A percentile compares a stretch with the other conserved stretches of the same genome.
Evolutionary conservation across 352 stramenopile species (phyloP).

Genomic region (Pilasporangium apinafurcum): DNA sequence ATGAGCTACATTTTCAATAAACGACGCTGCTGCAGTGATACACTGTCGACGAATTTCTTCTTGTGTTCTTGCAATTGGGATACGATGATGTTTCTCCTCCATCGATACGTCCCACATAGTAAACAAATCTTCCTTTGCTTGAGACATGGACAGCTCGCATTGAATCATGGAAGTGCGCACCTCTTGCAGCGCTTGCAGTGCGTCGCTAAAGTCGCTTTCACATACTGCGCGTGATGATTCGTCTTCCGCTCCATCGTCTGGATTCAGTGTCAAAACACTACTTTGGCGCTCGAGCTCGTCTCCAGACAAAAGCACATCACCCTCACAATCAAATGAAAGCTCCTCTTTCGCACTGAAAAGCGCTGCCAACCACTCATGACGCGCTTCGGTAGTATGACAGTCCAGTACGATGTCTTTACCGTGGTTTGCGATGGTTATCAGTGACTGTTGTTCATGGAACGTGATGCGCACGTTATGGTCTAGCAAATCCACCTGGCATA

Average conservation of each 20-base stretch:
- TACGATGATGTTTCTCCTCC: slow-evolving; percentile 19
- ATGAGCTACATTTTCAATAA: slow-evolving; percentile 45
- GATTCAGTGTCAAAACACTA: no score
- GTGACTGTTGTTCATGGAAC: slow-evolving; percentile 53
- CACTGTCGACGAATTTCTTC: slow-evolving; percentile 27
- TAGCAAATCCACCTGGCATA: slow-evolving; percentile 47
- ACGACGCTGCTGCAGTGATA: slow-evolving; percentile 28
- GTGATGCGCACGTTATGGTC: slow-evolving; percentile 43
- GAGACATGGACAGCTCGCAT: slow-evolving; percentile 40
- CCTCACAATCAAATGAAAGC: slow-evolving; percentile 27
- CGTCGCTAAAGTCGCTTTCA: slow-evolving; percentile 41
- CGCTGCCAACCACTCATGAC: slow-evolving; percentile 57
- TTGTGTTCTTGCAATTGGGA: slow-evolving; percentile 19
- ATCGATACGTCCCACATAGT: slow-evolving; percentile 3
- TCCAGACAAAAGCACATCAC: slow-evolving; percentile 30
- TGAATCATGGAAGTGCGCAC: slow-evolving; percentile 62
- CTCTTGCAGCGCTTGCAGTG: slow-evolving; percentile 48
- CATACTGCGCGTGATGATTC: no score
- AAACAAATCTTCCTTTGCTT: slow-evolving; percentile 19
- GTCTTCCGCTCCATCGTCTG: slow-evolving; percentile 16
- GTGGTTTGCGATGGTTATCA: slow-evolving; percentile 43
- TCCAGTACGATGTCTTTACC: slow-evolving; percentile 40
- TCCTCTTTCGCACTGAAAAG: slow-evolving; percentile 45
- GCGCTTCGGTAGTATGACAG: slow-evolving; percentile 31
- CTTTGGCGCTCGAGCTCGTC: slow-evolving; percentile 41